phyloP scores from a whole-genome alignment of 805 yeast species.

The Zygosaccharomyces gambellarensis region DNA sequence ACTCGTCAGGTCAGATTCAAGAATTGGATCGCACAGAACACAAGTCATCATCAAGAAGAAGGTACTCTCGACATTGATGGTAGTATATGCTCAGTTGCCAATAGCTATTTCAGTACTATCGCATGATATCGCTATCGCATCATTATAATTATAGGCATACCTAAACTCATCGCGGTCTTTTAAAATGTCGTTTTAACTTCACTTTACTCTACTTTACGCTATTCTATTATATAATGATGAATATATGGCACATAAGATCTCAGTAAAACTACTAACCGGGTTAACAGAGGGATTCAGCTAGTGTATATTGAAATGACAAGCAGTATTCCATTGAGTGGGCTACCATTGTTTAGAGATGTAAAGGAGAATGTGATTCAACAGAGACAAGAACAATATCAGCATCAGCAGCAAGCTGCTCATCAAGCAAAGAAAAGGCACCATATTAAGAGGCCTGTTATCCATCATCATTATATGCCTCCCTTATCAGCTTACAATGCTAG shows the following conservation, averaged over 20 bases:
- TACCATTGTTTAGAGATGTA: constrained; percentile 20
- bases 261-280: neutral
- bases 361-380: constrained; percentile 15
- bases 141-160: no score
- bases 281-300: neutral
- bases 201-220: neutral
- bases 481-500: constrained; percentile 26
- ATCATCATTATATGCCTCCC: constrained; percentile 14
- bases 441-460: neutral
- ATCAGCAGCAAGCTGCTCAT: neutral
- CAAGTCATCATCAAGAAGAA: neutral
- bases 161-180: neutral
- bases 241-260: neutral
- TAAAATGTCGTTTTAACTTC: neutral
- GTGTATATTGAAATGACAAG: neutral
- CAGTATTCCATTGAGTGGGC: constrained; percentile 10
- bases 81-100: neutral
- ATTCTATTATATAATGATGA: neutral
- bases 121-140: neutral
- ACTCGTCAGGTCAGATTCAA: constrained; percentile 22
- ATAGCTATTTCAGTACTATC: neutral
- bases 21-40: constrained; percentile 21
- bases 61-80: neutral
- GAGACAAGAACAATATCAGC: constrained; percentile 10
- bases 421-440: neutral